Evolutionary conservation across 2,329 filamentous ascomycete genomes (phyloP), one percentile per base, ranked within the genome.

Genomic region (Stemphylium vesicarium): DNA sequence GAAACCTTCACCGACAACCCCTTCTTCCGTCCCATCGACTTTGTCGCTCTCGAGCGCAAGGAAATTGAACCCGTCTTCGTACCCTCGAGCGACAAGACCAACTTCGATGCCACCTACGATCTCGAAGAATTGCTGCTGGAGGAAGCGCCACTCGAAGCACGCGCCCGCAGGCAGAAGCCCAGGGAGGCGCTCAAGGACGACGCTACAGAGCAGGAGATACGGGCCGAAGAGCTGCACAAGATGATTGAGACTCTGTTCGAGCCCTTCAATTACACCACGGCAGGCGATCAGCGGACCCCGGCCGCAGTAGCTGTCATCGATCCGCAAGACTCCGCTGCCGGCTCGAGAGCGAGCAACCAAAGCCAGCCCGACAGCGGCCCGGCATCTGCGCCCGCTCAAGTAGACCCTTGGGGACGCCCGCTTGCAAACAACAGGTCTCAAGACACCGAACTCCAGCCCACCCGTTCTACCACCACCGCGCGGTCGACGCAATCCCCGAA

Each of bases 91-190:
- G 95, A 98, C 43, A 99, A 99, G 83, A 98, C 95, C 3, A 99
- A 99, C 74, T 99, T 99, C 64, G 95, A 99, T 76, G 95, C 95
- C 4, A 99, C 95, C 0, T 98, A 99, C 72, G 95, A 99, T 75
- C 79, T 99, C 45, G 95, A 99, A 73, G 95, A 99, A 75, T 77
- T 99, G 16, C 79, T 99, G 2, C 78, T 99, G 39, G 95, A 99
- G 76, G 95, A 99, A 74, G 95, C 95, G 11, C 95, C 95, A 1
- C 79, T 99, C 4, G 95, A 99, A 76, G 95, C 95, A 50, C 84
- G 95, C 69, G 92, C 95, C 45, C 85, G 95, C 64, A 88, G 94
- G 71, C 95, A 98, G 75, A 97, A 98, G 76, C 95, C 95, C 2
- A 85, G 95, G 59, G 93, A 96, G 62, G 88, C 91, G 63, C 80